Evolutionary conservation across 1,284 basidiomycete species (phyloP).

Genomic region (Puccinia novopanici): DNA sequence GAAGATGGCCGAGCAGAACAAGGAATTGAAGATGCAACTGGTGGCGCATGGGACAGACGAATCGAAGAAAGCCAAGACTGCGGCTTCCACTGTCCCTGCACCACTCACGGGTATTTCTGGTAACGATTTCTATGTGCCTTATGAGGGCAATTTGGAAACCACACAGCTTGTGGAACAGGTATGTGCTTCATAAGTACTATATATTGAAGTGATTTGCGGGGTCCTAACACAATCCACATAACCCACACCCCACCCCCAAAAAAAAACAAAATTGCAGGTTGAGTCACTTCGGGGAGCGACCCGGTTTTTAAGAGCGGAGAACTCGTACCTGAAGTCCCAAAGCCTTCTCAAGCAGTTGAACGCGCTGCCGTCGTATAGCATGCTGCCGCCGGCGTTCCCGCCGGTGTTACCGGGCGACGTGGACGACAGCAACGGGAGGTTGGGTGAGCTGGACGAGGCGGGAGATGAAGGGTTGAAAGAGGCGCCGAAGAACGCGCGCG

Average conservation of each 20-base stretch:
- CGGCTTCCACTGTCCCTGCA: slow-evolving; percentile 20
- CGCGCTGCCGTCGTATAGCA: slow-evolving; percentile 65
- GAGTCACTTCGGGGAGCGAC: slow-evolving; percentile 86
- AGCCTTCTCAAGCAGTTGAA: slow-evolving; percentile 80
- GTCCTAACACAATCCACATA: slow-evolving; percentile 50
- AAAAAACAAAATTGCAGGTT: slow-evolving; percentile 70
- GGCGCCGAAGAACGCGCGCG: neutral
- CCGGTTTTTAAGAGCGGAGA: slow-evolving; percentile 84
- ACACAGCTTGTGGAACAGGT: slow-evolving; percentile 82
- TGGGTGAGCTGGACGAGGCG: neutral
- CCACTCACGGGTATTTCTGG: slow-evolving; percentile 46
- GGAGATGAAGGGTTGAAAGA: neutral
- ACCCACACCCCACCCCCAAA: no score
- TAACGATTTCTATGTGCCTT: slow-evolving; percentile 66
- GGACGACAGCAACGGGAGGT: neutral
- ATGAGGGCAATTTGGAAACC: slow-evolving; percentile 78
- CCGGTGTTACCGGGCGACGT: slow-evolving; percentile 47
- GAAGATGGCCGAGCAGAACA: slow-evolving; percentile 65
- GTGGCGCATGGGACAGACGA: slow-evolving; percentile 27
- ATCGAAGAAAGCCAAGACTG: slow-evolving; percentile 47
- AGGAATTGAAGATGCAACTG: neutral
- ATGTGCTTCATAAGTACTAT: slow-evolving; percentile 1
- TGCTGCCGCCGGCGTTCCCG: slow-evolving; percentile 61
- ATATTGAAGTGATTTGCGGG: slow-evolving; percentile 22
- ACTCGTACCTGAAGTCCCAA: slow-evolving; percentile 84